Evolutionary conservation across 768 basidiomycete species (phyloP), one percentile per base, ranked within the genome.

Genomic region (Lanmaoa rubissima): DNA sequence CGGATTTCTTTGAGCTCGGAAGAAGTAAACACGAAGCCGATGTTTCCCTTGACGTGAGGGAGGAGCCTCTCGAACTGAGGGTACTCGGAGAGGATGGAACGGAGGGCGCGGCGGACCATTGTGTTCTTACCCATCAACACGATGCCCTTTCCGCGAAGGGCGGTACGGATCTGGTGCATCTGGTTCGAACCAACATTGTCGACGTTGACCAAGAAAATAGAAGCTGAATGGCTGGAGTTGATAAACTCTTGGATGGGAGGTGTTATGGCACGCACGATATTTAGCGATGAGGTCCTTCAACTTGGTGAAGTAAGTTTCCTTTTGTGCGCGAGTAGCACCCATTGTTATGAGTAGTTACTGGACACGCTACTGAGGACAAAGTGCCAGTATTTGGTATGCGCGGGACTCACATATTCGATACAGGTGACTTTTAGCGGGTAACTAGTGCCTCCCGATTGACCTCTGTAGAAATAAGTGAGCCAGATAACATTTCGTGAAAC

Each of bases 41-140:
- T 91, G 85, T 99, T 99, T 66, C 96, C 97, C 75, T 80, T 92
- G 78, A 99, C 81, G 81, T 91, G 85, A 62, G 94, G 96, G 58
- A 99, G 88, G 76, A 99, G 90, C 69, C 86, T 90, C 81, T 99
- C 97, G 80, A 88, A 95, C 72, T 94, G 88, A 52, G 96, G 97
- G 81, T 78, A 81, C 67, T 98, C 97, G 63, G 82, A 59, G 70
- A 98, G 86, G 77, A 98, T 86, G 69, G 87, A 82, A 62, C 97
- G 94, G 61, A 99, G 84, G 59, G 94, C 97, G 68, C 97, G 93
- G 79, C 97, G 92, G 69, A 99, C 95, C 96, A 98, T 98, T 73
- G 97, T 99, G 87, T 99, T 99, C 81, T 99, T 99, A 73, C 97
- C 97, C 97, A 99, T 99, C 68, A 99, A 78, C 64, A 99, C 94